Conservation (phyloP, 306 rosid species). For the Acacia crassicarpa region DNA sequence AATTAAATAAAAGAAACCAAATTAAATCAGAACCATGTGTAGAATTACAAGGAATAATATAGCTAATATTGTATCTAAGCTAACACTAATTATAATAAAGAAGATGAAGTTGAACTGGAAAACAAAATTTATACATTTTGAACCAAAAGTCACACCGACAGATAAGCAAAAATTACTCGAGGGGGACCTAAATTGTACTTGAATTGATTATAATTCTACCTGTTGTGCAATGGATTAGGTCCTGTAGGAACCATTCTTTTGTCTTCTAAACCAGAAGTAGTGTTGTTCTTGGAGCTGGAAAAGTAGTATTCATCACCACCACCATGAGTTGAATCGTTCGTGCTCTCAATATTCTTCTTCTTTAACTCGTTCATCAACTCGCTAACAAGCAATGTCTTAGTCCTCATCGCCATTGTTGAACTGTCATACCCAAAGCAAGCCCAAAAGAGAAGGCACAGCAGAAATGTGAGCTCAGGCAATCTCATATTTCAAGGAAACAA, state of each 20-base stretch:
- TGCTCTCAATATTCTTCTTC: slow-evolving; percentile 24
- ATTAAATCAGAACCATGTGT: background rate
- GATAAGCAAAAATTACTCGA: background rate
- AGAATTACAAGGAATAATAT: background rate
- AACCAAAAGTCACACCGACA: slow-evolving; percentile 29
- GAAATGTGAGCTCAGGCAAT: slow-evolving; percentile 33
- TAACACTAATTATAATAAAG: background rate
- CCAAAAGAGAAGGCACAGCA: slow-evolving; percentile 49
- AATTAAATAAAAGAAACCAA: background rate
- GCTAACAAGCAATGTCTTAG: slow-evolving; percentile 15
- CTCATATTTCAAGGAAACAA: slow-evolving; percentile 34
- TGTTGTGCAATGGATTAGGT: slow-evolving; percentile 89
- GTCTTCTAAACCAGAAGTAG: slow-evolving; percentile 36
- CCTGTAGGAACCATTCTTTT: slow-evolving; percentile 86
- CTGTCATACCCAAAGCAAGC: slow-evolving; percentile 43
- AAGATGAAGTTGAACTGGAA: slow-evolving; percentile 9
- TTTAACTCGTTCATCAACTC: slow-evolving; percentile 30
- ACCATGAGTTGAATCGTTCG: background rate
- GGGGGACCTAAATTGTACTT: background rate
- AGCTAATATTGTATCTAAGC: background rate
- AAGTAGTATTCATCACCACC: background rate
- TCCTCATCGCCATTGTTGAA: slow-evolving; percentile 39
- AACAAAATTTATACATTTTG: slow-evolving; percentile 18
- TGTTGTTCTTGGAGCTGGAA: slow-evolving; percentile 36
- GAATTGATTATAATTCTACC: slow-evolving; percentile 38